Evolutionary conservation across 2,329 filamentous ascomycete species (phyloP).

Genomic region (Fusarium sp.): DNA sequence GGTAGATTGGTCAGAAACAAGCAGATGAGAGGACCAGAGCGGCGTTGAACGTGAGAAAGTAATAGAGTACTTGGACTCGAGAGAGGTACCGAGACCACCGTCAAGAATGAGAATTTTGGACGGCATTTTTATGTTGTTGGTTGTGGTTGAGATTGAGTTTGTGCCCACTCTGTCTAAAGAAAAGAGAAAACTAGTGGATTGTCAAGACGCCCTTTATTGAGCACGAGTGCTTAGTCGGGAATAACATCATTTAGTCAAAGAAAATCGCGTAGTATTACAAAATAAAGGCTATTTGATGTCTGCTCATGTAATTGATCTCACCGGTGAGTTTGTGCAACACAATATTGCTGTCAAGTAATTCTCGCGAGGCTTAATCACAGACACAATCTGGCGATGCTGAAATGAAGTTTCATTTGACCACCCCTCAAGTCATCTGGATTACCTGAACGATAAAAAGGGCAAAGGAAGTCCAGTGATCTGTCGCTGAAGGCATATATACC

Average conservation of each 20-base stretch:
- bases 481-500: no score
- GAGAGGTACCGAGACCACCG: constrained; percentile 73
- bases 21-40: constrained; percentile 74
- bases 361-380: neutral
- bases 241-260: constrained; percentile 1
- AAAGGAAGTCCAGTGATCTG: neutral
- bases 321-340: no score
- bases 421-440: no score
- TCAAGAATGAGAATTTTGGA: constrained; percentile 64
- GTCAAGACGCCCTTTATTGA: neutral
- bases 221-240: neutral
- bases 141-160: constrained; percentile 11
- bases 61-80: constrained; percentile 65
- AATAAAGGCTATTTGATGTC: rapidly evolving
- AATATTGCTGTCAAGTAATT: neutral
- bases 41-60: constrained; percentile 64
- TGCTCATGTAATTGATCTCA: neutral
- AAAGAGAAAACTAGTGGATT: constrained; percentile 34
- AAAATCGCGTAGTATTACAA: neutral
- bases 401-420: neutral
- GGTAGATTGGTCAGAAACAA: constrained; percentile 62
- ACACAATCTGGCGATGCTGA: neutral
- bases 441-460: neutral
- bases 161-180: constrained; percentile 8
- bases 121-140: constrained; percentile 31